Percentiles rank a stretch among this genome's conserved stretches.
Conservation (phyloP, 2,329 filamentous ascomycete species). For the Trichoderma sp. region DNA sequence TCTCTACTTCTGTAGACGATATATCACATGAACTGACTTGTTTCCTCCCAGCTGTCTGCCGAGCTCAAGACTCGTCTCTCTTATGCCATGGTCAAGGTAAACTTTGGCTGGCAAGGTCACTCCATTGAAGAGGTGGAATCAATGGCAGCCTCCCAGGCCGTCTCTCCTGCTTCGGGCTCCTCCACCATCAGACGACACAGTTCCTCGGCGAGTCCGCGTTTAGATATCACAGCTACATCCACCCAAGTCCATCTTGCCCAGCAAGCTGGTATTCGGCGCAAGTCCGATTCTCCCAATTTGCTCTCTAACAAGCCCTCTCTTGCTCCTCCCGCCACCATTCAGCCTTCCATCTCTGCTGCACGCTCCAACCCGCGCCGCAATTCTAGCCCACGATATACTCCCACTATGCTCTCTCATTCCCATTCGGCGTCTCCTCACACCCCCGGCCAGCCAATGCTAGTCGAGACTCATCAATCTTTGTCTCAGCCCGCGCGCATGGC, state of each 20-base stretch:
- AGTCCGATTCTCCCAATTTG: conserved; percentile 38
- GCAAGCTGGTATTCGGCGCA: conserved; percentile 25
- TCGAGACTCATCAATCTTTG: conserved; percentile 32
- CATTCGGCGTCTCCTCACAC: conserved; percentile 48
- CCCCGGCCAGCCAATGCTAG: conserved; percentile 38
- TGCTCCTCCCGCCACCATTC: conserved; percentile 55
- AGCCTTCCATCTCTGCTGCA: conserved; percentile 44
- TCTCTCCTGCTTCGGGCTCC: conserved; percentile 60
- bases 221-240: conserved; percentile 37
- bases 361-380: conserved; percentile 47
- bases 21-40: conserved; percentile 8
- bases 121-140: conserved; percentile 76
- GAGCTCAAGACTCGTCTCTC: conserved; percentile 81
- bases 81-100: conserved; percentile 92
- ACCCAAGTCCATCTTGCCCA: conserved; percentile 31
- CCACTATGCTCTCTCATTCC: conserved; percentile 49
- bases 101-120: conserved; percentile 81
- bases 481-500: conserved; percentile 32
- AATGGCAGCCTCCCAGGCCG: conserved; percentile 66
- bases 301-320: conserved; percentile 40
- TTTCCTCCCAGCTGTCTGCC: conserved; percentile 60
- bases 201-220: conserved; percentile 55
- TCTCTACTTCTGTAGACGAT: conserved; percentile 13
- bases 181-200: conserved; percentile 53
- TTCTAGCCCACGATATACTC: conserved; percentile 49